A percentile compares a stretch with the other conserved stretches of the same genome.
These are phyloP conservation scores for Populus hybrid DNA, from an alignment of 441 rosid genomes.

Conservation along the genomic window DNA sequence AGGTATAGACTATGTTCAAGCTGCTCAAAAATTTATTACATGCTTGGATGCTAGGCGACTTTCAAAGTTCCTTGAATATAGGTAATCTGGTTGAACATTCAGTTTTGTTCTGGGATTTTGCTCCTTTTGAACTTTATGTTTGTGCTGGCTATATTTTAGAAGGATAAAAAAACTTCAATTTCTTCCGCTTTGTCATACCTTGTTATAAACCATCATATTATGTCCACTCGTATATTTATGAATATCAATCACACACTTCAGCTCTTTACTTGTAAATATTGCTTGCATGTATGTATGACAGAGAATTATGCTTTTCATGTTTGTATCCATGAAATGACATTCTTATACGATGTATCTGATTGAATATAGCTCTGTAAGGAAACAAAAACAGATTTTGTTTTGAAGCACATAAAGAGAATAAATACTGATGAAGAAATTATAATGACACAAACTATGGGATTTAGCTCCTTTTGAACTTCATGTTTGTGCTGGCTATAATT, in stretches of 20 bases:
- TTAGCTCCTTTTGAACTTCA: no score
- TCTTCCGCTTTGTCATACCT: background rate
- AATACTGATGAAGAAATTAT: background rate
- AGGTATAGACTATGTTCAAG: conserved; percentile 82
- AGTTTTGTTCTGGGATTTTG: background rate
- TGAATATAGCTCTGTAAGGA: background rate
- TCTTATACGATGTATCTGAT: background rate
- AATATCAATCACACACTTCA: no score
- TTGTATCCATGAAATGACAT: no score
- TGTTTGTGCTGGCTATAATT: no score
- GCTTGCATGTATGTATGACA: background rate
- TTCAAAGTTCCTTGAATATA: conserved; percentile 68
- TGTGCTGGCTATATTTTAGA: background rate
- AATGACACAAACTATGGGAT: background rate
- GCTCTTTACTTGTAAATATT: no score
- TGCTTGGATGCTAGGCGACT: conserved; percentile 97
- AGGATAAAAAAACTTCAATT: no score
- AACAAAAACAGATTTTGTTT: background rate
- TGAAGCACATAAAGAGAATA: background rate
- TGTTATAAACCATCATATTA: background rate
- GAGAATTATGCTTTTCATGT: background rate
- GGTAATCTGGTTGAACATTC: conserved; percentile 39
- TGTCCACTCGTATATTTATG: background rate
- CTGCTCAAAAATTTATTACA: conserved; percentile 87
- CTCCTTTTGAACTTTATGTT: background rate